Evolutionary conservation across 108 stramenopile species (phyloP).

Genomic region (Conticribra weissflogii): DNA sequence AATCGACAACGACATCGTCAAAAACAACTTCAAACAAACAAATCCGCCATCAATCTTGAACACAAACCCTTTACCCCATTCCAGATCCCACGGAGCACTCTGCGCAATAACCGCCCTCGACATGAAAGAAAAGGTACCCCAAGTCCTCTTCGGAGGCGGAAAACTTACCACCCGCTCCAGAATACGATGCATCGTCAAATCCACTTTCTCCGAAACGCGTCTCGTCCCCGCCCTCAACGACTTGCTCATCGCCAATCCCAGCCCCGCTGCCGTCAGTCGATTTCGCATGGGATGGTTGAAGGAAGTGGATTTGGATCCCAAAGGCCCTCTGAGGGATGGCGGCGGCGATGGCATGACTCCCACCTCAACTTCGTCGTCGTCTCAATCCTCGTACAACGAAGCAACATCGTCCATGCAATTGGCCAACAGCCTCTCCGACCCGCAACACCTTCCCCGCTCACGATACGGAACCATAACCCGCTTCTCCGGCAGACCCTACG

Average conservation of each 20-base stretch:
- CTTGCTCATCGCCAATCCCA: constrained; percentile 93
- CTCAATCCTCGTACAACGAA: background rate
- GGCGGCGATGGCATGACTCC: constrained; percentile 8
- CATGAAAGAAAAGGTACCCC: constrained; percentile 75
- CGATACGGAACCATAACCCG: constrained; percentile 76
- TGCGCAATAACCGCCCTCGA: constrained; percentile 83
- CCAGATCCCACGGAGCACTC: constrained; percentile 89
- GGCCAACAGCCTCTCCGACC: constrained; percentile 31
- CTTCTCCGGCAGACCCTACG: constrained; percentile 75
- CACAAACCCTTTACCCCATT: background rate
- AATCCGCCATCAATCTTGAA: no score
- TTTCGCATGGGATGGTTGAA: constrained; percentile 87
- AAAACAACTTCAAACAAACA: background rate
- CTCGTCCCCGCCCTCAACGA: constrained; percentile 96
- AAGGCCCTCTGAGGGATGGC: constrained; percentile 9
- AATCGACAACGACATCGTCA: no score
- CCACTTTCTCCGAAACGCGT: constrained; percentile 92
- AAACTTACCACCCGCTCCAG: constrained; percentile 69
- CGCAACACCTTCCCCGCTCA: constrained; percentile 33
- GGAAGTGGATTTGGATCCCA: constrained; percentile 35
- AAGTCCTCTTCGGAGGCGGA: constrained; percentile 73
- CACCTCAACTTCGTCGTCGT: background rate
- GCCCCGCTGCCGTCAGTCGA: constrained; percentile 90
- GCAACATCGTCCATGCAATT: background rate
- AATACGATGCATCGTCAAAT: constrained; percentile 89